Evolutionary conservation across 306 rosid genomes (phyloP).

Genomic region (Rubus idaeus): DNA sequence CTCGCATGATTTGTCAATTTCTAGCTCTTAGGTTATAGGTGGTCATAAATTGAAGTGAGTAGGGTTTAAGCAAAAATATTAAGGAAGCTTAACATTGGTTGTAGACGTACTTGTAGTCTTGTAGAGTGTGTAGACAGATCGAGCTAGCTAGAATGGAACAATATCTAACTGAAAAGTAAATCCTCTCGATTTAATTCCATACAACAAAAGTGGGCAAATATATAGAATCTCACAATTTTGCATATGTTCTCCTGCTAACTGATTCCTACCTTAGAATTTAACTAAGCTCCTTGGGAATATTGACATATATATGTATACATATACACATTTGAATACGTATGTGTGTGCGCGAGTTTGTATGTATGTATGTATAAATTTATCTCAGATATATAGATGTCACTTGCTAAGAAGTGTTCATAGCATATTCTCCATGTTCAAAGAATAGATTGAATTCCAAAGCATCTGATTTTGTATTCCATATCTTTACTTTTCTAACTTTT

Average conservation of each 20-base stretch:
- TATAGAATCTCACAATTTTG: constrained; percentile 15
- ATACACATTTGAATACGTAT: background rate
- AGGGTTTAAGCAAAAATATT: background rate
- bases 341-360: background rate
- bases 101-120: too few species aligned
- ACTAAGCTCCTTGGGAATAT: background rate
- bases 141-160: constrained; percentile 5
- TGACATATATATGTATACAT: background rate
- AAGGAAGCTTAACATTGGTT: background rate
- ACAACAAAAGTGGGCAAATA: background rate
- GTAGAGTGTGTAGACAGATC: background rate
- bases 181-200: constrained; percentile 11
- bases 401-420: background rate
- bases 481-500: background rate
- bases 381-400: background rate
- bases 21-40: background rate
- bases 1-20: background rate
- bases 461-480: background rate
- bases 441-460: background rate
- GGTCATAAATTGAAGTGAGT: background rate
- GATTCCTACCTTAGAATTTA: constrained; percentile 8
- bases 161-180: constrained; percentile 27
- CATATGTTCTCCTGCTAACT: constrained; percentile 27
- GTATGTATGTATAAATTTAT: background rate
- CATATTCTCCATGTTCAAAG: background rate